Base-by-base conservation (phyloP, 2,329 filamentous ascomycete species). In the Talaromyces sp. region DNA sequence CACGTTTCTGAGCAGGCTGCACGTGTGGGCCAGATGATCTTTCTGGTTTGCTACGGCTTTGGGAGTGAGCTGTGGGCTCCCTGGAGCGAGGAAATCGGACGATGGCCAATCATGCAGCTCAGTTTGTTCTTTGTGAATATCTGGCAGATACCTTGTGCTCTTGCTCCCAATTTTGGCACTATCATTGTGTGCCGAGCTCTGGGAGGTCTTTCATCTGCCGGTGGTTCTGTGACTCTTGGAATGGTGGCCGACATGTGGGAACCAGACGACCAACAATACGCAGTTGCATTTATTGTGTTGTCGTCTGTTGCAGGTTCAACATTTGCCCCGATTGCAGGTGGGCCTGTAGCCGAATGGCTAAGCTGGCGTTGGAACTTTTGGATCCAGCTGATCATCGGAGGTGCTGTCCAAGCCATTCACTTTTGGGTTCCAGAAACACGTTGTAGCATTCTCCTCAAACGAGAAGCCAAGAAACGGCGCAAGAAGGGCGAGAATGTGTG, bases 21-120 rank as follows among this genome's bases (percentile, higher is more conserved):
- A 2, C 83, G 89, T 59, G 81, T 85, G 52, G 90, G 90, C 64
- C 89, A 90, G 65, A 88, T 89, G 76, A 84, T 90, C 65, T 95
- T 93, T 74, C 78, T 95, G 25, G 80, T 95, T 59, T 77, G 87
- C 3, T 95, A 95, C 72, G 90, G 89, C 36, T 92, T 95, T 70
- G 91, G 91, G 19, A 93, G 91, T 71, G 91, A 95, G 75, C 82
- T 93, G 0, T 95, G 91, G 91, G 91, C 91, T 0, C 91, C 91
- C 0, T 95, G 90, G 88, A 90, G 86, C 27, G 91, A 95, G 72
- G 91, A 95, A 69, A 82, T 93, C 57, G 91, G 91, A 5, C 84
- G 91, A 51, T 89, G 86, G 81, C 88, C 88, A 1, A 83, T 93
- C 55, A 81, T 93, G 63, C 90, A 93, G 78, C 75, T 85, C 33